These are phyloP conservation scores for Populus simonii DNA, from an alignment of 345 rosid species.

Conservation along the genomic window DNA sequence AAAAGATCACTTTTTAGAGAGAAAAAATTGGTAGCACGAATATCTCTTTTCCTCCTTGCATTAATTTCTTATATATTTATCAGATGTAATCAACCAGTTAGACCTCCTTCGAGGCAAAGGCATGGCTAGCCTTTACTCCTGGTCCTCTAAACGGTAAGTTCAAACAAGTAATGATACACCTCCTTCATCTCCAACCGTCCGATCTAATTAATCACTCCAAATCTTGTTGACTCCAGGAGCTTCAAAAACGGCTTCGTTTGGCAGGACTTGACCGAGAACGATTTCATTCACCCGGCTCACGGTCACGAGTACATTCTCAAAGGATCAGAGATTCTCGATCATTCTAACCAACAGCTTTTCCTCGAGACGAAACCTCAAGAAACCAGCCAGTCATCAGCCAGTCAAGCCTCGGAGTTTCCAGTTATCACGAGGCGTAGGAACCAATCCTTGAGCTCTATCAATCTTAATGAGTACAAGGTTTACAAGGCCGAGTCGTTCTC, in stretches of 20 bases:
- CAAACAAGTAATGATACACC: background rate
- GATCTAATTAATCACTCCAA: conserved; percentile 17
- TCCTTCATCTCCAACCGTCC: background rate
- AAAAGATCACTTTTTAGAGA: too few relatives aligned
- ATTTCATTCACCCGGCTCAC: conserved; percentile 77
- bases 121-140: conserved; percentile 83
- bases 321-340: conserved; percentile 79
- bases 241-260: conserved; percentile 94
- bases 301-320: conserved; percentile 88
- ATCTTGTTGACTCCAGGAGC: conserved; percentile 45
- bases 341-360: conserved; percentile 28
- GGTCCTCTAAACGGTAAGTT: conserved; percentile 87
- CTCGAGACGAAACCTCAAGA: conserved; percentile 38
- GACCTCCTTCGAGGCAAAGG: conserved; percentile 81
- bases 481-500: conserved; percentile 56
- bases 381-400: conserved; percentile 16
- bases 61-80: background rate
- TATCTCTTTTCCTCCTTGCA: background rate
- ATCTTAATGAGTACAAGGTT: conserved; percentile 73
- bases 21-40: background rate
- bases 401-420: conserved; percentile 35
- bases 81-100: conserved; percentile 83
- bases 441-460: conserved; percentile 83
- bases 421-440: conserved; percentile 51
- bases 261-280: conserved; percentile 80